These are phyloP conservation scores for Petasospora rhodanensis DNA, from an alignment of 1,139 yeast species.

Conservation along the genomic window DNA sequence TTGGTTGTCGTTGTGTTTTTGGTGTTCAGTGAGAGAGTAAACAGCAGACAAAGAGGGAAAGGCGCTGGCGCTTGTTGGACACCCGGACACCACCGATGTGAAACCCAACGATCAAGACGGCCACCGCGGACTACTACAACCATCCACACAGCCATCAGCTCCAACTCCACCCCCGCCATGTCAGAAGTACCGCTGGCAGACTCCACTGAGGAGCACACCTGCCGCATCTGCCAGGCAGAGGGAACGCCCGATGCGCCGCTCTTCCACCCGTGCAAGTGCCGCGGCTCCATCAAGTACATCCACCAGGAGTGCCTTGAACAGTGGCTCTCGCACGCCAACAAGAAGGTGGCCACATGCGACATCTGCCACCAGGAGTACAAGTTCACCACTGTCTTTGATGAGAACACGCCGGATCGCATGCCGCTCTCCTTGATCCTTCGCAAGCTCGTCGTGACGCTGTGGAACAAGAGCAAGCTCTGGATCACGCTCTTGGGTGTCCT, in stretches of 20 bases:
- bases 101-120: too few relatives aligned
- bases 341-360: constrained; percentile 64
- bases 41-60: not conserved
- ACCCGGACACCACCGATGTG: too few relatives aligned
- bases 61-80: too few relatives aligned
- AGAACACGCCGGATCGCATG: constrained; percentile 61
- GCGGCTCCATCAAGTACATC: constrained; percentile 88
- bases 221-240: constrained; percentile 94
- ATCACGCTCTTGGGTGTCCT: constrained; percentile 35
- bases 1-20: not conserved
- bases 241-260: constrained; percentile 76
- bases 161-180: too few relatives aligned
- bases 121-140: too few relatives aligned
- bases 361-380: constrained; percentile 78
- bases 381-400: constrained; percentile 68
- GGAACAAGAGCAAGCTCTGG: constrained; percentile 28
- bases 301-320: constrained; percentile 90
- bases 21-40: not conserved
- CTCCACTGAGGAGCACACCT: constrained; percentile 40
- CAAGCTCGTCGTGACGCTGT: constrained; percentile 30
- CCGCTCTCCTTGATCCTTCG: constrained; percentile 47
- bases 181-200: constrained; percentile 1
- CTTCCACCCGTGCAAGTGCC: constrained; percentile 88
- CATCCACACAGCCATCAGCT: too few relatives aligned
- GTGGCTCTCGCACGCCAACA: constrained; percentile 57